Conservation (phyloP, 768 basidiomycete genomes). For the Pleurotus tuoliensis region DNA sequence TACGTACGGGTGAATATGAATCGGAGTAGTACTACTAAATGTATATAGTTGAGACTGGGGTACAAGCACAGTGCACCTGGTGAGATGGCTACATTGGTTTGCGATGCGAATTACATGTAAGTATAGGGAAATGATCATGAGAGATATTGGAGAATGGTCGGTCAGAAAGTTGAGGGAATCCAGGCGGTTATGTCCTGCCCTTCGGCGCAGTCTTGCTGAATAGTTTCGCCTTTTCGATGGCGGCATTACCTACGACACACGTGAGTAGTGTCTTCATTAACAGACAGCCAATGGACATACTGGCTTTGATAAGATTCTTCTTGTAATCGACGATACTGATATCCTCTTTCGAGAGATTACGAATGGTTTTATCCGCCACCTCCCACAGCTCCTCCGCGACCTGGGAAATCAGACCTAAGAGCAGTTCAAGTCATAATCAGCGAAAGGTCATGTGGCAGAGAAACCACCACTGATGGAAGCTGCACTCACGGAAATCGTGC, state of each 20-base stretch:
- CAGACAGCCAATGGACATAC: slow-evolving; percentile 35
- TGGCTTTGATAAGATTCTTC: slow-evolving; percentile 75
- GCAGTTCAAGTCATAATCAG: not conserved
- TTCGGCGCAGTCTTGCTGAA: slow-evolving; percentile 81
- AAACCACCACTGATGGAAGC: not conserved
- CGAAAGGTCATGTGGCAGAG: not conserved
- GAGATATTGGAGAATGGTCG: not conserved
- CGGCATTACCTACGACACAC: slow-evolving; percentile 56
- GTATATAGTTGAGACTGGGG: not conserved
- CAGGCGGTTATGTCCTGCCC: slow-evolving; percentile 51
- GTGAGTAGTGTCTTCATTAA: no score
- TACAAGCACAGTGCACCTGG: not conserved
- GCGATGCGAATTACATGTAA: not conserved
- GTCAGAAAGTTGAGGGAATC: not conserved
- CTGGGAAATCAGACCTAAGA: slow-evolving; percentile 85
- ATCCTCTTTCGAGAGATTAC: slow-evolving; percentile 86
- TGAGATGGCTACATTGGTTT: slow-evolving; percentile 1
- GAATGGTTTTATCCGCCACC: slow-evolving; percentile 90
- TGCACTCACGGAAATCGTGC: slow-evolving; percentile 91
- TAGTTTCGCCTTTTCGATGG: slow-evolving; percentile 91
- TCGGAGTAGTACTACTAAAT: no score
- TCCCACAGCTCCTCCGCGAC: slow-evolving; percentile 99
- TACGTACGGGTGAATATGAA: no score
- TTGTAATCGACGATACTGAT: slow-evolving; percentile 95
- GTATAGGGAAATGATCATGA: not conserved